These are phyloP conservation scores for Phylloporus sp. DNA, from an alignment of 768 basidiomycete species.

Conservation along the genomic window DNA sequence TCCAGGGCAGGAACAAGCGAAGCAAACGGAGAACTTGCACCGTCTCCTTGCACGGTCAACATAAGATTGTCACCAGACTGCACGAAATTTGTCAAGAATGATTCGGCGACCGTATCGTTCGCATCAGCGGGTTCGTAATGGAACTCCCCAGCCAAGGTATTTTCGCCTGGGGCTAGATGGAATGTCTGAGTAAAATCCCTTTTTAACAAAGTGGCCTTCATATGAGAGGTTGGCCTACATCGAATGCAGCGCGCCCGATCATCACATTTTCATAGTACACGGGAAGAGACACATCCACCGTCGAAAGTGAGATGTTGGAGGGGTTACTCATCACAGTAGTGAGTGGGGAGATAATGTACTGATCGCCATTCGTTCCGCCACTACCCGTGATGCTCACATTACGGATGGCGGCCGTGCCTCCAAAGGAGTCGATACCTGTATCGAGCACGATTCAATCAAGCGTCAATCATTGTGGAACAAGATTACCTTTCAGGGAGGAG, in stretches of 20 bases:
- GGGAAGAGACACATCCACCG: conserved; percentile 53
- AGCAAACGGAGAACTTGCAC: conserved; percentile 54
- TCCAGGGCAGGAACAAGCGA: conserved; percentile 56
- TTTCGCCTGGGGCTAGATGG: conserved; percentile 54
- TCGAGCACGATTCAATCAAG: neutral
- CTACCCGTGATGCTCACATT: conserved; percentile 62
- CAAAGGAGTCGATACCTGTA: conserved; percentile 59
- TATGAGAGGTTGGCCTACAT: conserved; percentile 36
- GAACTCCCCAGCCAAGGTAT: conserved; percentile 55
- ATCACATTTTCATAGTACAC: conserved; percentile 52
- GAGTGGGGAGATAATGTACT: conserved; percentile 58
- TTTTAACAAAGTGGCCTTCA: neutral
- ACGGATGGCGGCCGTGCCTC: conserved; percentile 45
- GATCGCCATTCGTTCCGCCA: conserved; percentile 55
- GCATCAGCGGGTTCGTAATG: conserved; percentile 62
- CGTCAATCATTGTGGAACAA: neutral
- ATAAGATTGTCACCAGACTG: conserved; percentile 46
- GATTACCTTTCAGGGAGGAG: conserved; percentile 50
- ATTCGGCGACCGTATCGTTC: conserved; percentile 61
- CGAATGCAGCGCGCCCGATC: conserved; percentile 58
- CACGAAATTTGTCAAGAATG: conserved; percentile 59
- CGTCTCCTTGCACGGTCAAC: conserved; percentile 58
- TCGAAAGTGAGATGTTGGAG: conserved; percentile 61
- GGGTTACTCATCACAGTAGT: conserved; percentile 60
- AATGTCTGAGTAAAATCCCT: conserved; percentile 40